phyloP scores from a whole-genome alignment of 2,329 filamentous ascomycete genomes.

The Aspergillus oerlinghausenensis region DNA sequence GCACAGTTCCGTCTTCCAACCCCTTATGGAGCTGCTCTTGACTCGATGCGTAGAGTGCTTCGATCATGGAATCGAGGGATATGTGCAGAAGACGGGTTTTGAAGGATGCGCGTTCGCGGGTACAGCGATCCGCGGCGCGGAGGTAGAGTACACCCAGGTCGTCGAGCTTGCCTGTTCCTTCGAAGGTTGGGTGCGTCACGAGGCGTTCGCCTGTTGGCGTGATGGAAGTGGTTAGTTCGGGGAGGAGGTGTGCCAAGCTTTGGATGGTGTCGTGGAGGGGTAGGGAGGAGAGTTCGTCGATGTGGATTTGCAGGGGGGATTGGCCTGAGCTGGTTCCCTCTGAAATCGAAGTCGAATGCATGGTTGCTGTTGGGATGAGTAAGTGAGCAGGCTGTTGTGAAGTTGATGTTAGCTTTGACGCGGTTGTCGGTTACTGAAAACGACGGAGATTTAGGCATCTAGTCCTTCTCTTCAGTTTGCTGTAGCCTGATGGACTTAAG shows the following conservation, averaged over 20 bases:
- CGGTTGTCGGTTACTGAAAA: background rate
- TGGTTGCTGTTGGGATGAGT: background rate
- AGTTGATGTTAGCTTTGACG: background rate
- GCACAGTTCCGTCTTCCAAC: conserved; percentile 6
- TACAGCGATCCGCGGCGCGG: conserved; percentile 5
- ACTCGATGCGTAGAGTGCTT: conserved; percentile 9
- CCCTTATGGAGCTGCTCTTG: background rate
- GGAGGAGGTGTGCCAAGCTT: conserved; percentile 9
- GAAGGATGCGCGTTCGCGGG: conserved; percentile 13
- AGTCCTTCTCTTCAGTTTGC: background rate
- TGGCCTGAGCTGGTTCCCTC: background rate
- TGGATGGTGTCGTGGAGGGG: conserved; percentile 9
- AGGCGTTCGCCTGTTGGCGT: conserved; percentile 9
- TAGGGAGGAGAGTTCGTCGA: conserved; percentile 9
- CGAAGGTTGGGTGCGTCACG: conserved; percentile 10
- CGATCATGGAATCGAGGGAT: conserved; percentile 11
- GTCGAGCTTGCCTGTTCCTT: conserved; percentile 12
- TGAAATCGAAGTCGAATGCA: background rate
- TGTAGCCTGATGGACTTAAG: background rate
- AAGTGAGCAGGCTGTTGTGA: background rate
- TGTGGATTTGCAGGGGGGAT: background rate
- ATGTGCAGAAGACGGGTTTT: conserved; percentile 13
- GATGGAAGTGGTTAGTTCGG: conserved; percentile 9
- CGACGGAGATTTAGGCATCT: no score
- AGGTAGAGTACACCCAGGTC: conserved; percentile 14